Conservation (phyloP, 1,284 basidiomycete genomes). For the Papiliotrema laurentii region DNA sequence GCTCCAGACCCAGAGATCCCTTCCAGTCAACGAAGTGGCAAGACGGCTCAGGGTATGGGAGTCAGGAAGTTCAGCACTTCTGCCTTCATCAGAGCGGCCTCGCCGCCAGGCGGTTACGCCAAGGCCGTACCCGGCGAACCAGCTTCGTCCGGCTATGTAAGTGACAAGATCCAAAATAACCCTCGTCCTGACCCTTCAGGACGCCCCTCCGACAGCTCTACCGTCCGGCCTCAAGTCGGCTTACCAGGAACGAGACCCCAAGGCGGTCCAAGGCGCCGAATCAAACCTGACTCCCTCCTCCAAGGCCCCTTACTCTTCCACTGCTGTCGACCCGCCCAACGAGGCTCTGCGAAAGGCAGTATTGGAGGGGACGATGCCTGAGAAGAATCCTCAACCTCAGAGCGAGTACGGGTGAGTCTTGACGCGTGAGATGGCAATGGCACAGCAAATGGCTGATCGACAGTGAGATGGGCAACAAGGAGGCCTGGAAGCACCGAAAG, state of each 20-base stretch:
- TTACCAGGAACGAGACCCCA: constrained; percentile 12
- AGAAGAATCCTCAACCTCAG: constrained; percentile 33
- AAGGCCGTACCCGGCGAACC: constrained; percentile 22
- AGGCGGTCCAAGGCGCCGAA: constrained; percentile 12
- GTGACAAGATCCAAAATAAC: constrained; percentile 4
- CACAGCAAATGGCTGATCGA: background rate
- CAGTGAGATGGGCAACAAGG: constrained; percentile 10
- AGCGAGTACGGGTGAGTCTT: constrained; percentile 21
- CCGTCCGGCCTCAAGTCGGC: constrained; percentile 22
- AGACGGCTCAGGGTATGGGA: constrained; percentile 1
- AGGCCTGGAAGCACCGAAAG: constrained; percentile 26
- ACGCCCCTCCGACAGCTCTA: constrained; percentile 25
- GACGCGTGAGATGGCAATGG: background rate
- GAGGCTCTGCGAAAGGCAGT: constrained; percentile 27
- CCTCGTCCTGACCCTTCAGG: constrained; percentile 9
- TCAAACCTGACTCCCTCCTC: constrained; percentile 20
- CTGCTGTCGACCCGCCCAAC: constrained; percentile 33
- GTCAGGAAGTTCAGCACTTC: constrained; percentile 10
- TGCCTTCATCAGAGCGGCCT: constrained; percentile 7
- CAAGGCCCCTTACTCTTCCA: constrained; percentile 23
- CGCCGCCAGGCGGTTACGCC: constrained; percentile 28
- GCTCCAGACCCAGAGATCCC: constrained; percentile 3
- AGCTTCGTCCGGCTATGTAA: constrained; percentile 28
- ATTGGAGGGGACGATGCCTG: constrained; percentile 27
- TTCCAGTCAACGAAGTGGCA: background rate